Percentiles rank a stretch among this genome's conserved stretches.
Conservation (phyloP, 1,284 basidiomycete genomes). For the Cutaneotrichosporon curvatum region DNA sequence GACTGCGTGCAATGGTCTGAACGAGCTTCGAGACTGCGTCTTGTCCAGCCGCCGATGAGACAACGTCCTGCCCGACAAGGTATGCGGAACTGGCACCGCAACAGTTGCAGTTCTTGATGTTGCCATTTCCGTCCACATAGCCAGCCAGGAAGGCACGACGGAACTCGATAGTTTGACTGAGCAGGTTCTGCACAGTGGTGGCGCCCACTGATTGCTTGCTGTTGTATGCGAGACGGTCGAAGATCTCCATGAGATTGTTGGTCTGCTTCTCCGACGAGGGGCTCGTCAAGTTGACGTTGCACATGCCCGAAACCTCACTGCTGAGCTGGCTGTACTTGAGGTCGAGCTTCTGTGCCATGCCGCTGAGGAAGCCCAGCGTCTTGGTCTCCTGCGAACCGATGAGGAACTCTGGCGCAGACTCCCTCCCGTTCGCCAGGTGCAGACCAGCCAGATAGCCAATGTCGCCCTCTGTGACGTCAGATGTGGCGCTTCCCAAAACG, state of each 20-base stretch:
- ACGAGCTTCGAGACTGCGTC: too few relatives aligned
- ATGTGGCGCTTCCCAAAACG: too few relatives aligned
- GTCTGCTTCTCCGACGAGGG: neutral
- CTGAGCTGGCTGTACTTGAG: neutral
- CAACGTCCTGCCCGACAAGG: too few relatives aligned
- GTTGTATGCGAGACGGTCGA: neutral
- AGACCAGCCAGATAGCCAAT: too few relatives aligned
- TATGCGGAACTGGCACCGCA: too few relatives aligned
- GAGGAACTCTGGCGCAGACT: too few relatives aligned
- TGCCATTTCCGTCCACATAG: neutral
- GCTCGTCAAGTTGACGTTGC: neutral
- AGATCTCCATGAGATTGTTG: neutral
- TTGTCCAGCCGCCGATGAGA: too few relatives aligned
- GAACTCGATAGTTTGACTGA: neutral
- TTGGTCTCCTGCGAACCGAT: neutral
- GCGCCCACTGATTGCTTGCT: neutral
- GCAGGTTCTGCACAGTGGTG: neutral
- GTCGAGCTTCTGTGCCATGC: neutral
- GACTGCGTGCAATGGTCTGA: too few relatives aligned
- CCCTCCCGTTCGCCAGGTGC: neutral
- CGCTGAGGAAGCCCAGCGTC: neutral
- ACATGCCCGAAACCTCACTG: neutral
- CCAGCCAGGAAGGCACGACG: neutral
- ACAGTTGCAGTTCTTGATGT: too few relatives aligned
- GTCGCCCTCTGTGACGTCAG: too few relatives aligned